phyloP scores from a whole-genome alignment of 1,139 yeast species.

The Chernovozyma aurita region DNA sequence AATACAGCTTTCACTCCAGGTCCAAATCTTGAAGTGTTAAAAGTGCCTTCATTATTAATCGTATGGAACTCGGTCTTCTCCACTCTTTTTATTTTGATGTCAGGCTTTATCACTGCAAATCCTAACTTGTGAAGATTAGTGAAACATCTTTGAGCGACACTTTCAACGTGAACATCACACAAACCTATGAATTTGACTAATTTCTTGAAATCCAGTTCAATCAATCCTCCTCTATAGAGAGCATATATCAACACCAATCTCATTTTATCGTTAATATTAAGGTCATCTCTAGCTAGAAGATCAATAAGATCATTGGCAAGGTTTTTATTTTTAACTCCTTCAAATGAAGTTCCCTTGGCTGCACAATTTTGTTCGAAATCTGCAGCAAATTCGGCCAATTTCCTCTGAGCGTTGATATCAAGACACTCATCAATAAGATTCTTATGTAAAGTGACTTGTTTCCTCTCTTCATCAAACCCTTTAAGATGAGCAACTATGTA shows the following conservation, averaged over 20 bases:
- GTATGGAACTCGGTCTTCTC: conserved; percentile 55
- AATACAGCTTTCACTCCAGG: conserved; percentile 66
- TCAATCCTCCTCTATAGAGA: conserved; percentile 78
- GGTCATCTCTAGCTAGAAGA: conserved; percentile 49
- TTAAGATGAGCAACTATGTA: conserved; percentile 64
- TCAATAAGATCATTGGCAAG: conserved; percentile 65
- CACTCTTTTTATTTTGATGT: conserved; percentile 34
- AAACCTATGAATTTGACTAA: conserved; percentile 68
- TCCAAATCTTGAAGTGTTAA: conserved; percentile 71
- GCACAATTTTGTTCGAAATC: conserved; percentile 73
- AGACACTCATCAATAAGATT: conserved; percentile 57
- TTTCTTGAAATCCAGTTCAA: conserved; percentile 69
- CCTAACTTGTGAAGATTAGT: conserved; percentile 67
- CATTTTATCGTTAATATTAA: conserved; percentile 60
- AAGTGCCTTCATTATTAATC: conserved; percentile 60
- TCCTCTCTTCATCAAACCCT: conserved; percentile 65
- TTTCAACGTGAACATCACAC: conserved; percentile 48
- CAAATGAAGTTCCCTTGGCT: conserved; percentile 68
- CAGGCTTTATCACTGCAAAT: conserved; percentile 54
- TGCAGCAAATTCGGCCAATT: conserved; percentile 57
- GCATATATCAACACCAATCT: conserved; percentile 78
- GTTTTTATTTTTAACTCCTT: conserved; percentile 62
- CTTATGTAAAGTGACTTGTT: conserved; percentile 56
- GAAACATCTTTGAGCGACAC: conserved; percentile 48
- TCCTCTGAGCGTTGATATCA: conserved; percentile 46